A percentile compares a stretch with the other conserved stretches of the same genome.
These are phyloP conservation scores for Lupinus albus DNA, from an alignment of 306 rosid genomes.

Conservation along the genomic window DNA sequence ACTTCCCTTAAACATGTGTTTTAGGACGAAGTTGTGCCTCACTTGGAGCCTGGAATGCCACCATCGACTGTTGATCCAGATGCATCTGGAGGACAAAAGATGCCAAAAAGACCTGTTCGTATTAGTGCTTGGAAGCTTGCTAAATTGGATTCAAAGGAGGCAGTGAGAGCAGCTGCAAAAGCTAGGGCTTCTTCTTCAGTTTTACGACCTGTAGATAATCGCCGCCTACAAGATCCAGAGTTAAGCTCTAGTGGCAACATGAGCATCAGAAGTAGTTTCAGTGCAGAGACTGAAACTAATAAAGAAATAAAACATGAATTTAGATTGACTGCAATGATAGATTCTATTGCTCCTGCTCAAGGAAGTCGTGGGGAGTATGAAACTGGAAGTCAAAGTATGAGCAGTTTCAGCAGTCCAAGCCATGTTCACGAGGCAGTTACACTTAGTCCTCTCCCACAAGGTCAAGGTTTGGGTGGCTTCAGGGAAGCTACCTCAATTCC, in stretches of 20 bases:
- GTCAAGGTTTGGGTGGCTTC: conserved; percentile 65
- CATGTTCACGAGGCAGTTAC: conserved; percentile 83
- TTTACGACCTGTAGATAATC: conserved; percentile 76
- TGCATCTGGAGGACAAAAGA: conserved; percentile 75
- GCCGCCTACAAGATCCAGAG: conserved; percentile 60
- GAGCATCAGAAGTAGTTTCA: conserved; percentile 90
- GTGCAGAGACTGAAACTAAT: conserved; percentile 70
- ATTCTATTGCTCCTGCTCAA: conserved; percentile 79
- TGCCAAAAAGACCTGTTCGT: conserved; percentile 80
- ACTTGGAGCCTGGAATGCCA: conserved; percentile 97
- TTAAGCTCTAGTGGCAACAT: conserved; percentile 85
- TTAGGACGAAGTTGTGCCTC: conserved; percentile 97
- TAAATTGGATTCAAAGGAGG: conserved; percentile 84
- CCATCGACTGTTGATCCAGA: conserved; percentile 98
- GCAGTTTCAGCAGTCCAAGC: conserved; percentile 96
- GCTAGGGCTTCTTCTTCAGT: conserved; percentile 99
- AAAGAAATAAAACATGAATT: conserved; percentile 68
- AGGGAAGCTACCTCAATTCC: conserved; percentile 58
- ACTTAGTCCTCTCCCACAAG: conserved; percentile 89
- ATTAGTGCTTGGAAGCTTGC: conserved; percentile 97
- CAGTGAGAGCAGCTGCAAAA: conserved; percentile 83
- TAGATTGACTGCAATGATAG: conserved; percentile 69
- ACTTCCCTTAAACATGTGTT: conserved; percentile 39
- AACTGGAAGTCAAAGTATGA: conserved; percentile 92
- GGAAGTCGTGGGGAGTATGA: conserved; percentile 91